Evolutionary conservation across 768 basidiomycete genomes (phyloP).

Genomic region (Suillus tomentosus): DNA sequence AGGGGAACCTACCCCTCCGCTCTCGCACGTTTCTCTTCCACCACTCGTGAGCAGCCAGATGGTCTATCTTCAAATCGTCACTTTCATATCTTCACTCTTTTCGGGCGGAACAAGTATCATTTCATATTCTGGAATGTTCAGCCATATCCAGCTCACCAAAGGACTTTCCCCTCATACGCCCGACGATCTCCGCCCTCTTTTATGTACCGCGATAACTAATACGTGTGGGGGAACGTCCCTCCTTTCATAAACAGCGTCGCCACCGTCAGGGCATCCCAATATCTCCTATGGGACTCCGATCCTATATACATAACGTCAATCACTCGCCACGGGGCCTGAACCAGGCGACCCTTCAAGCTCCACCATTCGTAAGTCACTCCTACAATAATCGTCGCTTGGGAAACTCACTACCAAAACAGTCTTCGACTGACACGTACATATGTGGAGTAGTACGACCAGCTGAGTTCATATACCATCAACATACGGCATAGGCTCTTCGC

Average conservation of each 20-base stretch:
- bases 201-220: background rate
- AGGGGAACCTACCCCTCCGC: background rate
- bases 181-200: background rate
- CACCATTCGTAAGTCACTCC: background rate
- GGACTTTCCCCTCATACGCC: background rate
- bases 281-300: background rate
- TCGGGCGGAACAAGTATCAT: background rate
- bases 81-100: background rate
- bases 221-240: background rate
- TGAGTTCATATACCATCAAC: background rate
- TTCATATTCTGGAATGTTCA: background rate
- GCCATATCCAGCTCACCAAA: background rate
- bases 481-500: constrained; percentile 1
- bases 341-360: constrained; percentile 2
- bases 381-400: background rate
- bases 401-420: background rate
- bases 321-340: constrained; percentile 5
- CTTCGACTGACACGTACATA: background rate
- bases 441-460: constrained; percentile 3
- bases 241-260: background rate
- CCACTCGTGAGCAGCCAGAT: background rate
- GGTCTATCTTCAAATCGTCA: background rate
- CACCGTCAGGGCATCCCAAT: constrained; percentile 4
- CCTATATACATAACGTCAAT: background rate
- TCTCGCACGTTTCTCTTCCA: background rate